Percentiles rank a stretch among this genome's conserved stretches.
Conservation (phyloP, 768 basidiomycete genomes). For the Suillus subaureus region DNA sequence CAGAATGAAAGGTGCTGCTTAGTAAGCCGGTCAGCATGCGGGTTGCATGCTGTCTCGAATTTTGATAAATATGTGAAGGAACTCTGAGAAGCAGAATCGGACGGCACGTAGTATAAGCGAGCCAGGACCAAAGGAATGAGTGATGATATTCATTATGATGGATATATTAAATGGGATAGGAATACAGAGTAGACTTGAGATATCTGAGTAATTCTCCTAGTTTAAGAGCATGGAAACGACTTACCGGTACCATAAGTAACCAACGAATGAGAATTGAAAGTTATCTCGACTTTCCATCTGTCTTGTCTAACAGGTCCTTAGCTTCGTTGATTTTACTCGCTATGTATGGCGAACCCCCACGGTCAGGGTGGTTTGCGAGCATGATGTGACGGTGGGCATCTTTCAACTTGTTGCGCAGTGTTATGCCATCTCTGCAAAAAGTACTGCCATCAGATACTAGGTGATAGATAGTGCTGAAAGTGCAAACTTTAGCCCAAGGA, state of each 20-base stretch:
- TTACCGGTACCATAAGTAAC: background rate
- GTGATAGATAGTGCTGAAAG: too few species aligned
- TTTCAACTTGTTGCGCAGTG: constrained; percentile 31
- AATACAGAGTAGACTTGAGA: constrained; percentile 21
- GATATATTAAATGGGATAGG: constrained; percentile 15
- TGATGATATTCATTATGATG: constrained; percentile 20
- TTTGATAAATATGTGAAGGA: background rate
- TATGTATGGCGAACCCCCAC: constrained; percentile 97
- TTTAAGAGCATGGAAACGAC: constrained; percentile 7
- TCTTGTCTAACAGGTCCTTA: constrained; percentile 87
- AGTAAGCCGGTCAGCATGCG: background rate
- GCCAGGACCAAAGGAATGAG: background rate
- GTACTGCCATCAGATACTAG: too few species aligned
- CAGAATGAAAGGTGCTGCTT: background rate
- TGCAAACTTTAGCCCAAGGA: too few species aligned
- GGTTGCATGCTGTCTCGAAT: background rate
- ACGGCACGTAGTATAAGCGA: background rate
- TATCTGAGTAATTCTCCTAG: constrained; percentile 12
- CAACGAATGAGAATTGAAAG: background rate
- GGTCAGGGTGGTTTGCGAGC: constrained; percentile 98
- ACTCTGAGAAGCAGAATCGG: background rate
- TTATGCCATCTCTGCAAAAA: too few species aligned
- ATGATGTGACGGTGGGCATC: constrained; percentile 97
- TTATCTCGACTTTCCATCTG: constrained; percentile 50
- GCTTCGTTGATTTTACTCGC: constrained; percentile 99